Evolutionary conservation across 176 grass and related monocot genomes (phyloP), one percentile per base, ranked within the genome.

Genomic region (Zoysia pacifica): DNA sequence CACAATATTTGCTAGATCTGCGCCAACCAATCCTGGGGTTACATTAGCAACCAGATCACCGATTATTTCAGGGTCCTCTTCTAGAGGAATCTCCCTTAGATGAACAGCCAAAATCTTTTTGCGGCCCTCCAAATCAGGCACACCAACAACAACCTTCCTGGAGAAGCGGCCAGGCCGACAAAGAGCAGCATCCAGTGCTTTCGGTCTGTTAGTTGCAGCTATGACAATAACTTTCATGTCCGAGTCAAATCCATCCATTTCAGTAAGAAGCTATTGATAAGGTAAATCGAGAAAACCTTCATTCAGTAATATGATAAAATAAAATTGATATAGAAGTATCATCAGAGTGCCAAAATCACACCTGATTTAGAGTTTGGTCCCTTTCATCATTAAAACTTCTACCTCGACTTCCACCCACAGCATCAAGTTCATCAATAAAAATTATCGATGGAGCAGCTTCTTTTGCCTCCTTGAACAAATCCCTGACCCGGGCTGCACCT

Each of bases 371-470:
- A 62, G 96, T 98, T 89, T 98, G 96, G 72, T 98, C 96, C 72
- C 92, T 86, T 79, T 98, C 92, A 65, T 90, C 89, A 72, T 92
- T 93, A 81, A 94, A 94, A 84, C 96, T 91, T 91, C 83, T 92
- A 73, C 90, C 92, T 68, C 96, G 87, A 74, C 91, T 92, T 59
- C 92, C 93, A 86, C 96, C 96, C 61, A 98, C 96, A 15, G 96
- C 90, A 98, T 98, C 96, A 76, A 98, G 86, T 77, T 98, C 96
- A 82, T 98, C 96, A 66, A 98, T 94, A 81, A 98, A 98, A 60
- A 98, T 86, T 64, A 98, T 89, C 73, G 91, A 94, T 1, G 96
- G 96, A 12, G 96, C 86, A 76, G 82, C 79, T 83, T 90, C 81
- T 87, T 94, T 98, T 14, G 96, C 96, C 79, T 94, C 96, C 75